Evolutionary conservation across 176 grass and related monocot species (phyloP), one percentile per base, ranked within the genome.

Genomic region (Raddia guianensis): DNA sequence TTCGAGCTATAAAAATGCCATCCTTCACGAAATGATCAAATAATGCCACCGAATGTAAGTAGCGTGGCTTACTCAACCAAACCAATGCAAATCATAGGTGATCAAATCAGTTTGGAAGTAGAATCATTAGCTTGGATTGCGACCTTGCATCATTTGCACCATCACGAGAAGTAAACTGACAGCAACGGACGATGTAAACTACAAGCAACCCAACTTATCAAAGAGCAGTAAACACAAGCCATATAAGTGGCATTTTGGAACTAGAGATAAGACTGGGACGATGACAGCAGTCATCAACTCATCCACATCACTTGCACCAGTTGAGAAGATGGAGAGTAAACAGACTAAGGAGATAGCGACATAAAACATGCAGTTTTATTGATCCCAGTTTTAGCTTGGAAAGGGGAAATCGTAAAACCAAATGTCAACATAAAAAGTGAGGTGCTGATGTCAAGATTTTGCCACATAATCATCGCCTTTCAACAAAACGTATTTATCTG

Each of bases 111-210:
- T 12, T 42, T 12, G 63, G 40, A 42, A 13, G 15, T 5, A 40
- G 34, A 65, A 35, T 37, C 62, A 5, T 37, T 5, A 40, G 54
- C 16, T n/a, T 35, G 19, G 53, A 75, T 7, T 42, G n/a, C 55
- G 40, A 47, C 18, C 52, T 8, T 6, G 63, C 58, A 80, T 66
- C 76, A 80, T 66, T 73, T 56, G 32, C 61, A 66, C 55, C 83
- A 12, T 35, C 51, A 9, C 47, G 66, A 80, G 61, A 59, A 74
- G 76, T 86, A 67, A 46, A 64, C 5, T 49, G 68, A 80, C 60
- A 69, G 73, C 73, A 59, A 59, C 16, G 16, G 1, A 42, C 40
- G 52, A 20, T 49, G 62, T 66, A 48, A n/a, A 67, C 63, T 60
- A 34, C 12, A 63, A 74, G 68, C 76, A 86, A 74, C 49, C 49